Conservation (phyloP, 2,329 filamentous ascomycete genomes). For the Aspergillus niger region DNA sequence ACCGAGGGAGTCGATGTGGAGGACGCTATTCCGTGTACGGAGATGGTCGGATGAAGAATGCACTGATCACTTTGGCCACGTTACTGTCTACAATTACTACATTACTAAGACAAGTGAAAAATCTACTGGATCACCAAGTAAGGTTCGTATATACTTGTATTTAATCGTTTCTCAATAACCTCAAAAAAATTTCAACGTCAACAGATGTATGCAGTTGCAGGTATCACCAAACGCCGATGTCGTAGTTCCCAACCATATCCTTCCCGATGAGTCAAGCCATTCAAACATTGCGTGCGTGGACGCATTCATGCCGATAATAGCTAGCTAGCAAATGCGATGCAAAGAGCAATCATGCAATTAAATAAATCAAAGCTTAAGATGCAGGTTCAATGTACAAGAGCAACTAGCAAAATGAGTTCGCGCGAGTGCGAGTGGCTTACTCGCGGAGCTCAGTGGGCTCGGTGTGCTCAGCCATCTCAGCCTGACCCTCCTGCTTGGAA, state of each 20-base stretch:
- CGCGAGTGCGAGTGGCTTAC: slow-evolving; percentile 11
- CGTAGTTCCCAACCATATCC: slow-evolving; percentile 1
- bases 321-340: neutral
- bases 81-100: neutral
- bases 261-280: neutral
- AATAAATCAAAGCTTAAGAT: slow-evolving; percentile 5
- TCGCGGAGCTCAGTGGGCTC: slow-evolving; percentile 25
- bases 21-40: neutral
- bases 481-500: slow-evolving; percentile 12
- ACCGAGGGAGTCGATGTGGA: neutral
- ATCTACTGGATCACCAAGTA: neutral
- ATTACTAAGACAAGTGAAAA: neutral
- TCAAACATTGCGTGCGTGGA: slow-evolving; percentile 4
- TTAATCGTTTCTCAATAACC: neutral
- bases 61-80: neutral
- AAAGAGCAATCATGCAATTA: slow-evolving; percentile 4
- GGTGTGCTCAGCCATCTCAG: slow-evolving; percentile 20
- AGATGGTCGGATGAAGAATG: neutral
- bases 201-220: slow-evolving; percentile 1
- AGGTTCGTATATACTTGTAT: neutral
- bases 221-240: slow-evolving; percentile 9
- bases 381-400: slow-evolving; percentile 4
- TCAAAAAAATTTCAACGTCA: neutral
- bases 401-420: neutral
- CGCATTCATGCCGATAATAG: neutral